Evolutionary conservation across 2,329 filamentous ascomycete genomes (phyloP), one percentile per base, ranked within the genome.

Genomic region (Westerdykella sp.): DNA sequence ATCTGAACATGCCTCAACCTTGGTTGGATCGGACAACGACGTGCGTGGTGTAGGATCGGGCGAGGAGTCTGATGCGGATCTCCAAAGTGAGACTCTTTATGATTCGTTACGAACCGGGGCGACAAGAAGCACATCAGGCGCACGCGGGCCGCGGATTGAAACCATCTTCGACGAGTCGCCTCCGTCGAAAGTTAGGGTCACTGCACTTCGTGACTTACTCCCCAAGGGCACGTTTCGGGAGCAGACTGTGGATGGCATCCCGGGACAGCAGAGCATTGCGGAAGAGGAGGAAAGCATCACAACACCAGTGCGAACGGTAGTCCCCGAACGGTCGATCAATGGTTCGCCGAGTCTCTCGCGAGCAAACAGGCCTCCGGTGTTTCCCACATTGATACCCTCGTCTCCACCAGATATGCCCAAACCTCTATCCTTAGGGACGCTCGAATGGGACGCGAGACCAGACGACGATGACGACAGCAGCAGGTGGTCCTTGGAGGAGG

Each of bases 161-260:
- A 86, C 81, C 18, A 85, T 89, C 73, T 90, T 89, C 64, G 85
- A 90, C 66, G 85, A 90, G 55, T 87, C 84, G 12, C 84, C 83
- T 30, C 57, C 65, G 37, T 65, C 61, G 37, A 70, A 71, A 49
- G 57, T 66, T 47, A 73, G 68, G 53, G 54, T 72, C 40, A 62
- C 69, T 41, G 66, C 68, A 43, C 62, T 78, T 37, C 68, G 71
- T 45, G 72, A 77, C 50, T 63, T 77, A 14, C 63, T 76, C 7
- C 71, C 70, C 23, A 67, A 71, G 41, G 71, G 71, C 16, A 66
- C 71, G 25, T 71, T 74, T 46, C 57, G 62, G 15, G 65, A 66
- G 38, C 58, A 61, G 25, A 57, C 60, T 37, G 46, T 56, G 23
- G 56, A 61, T 56, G 55, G 53, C 53, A 55, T 55, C 43, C 50